These are phyloP conservation scores for Pyrus pyrifolia DNA, from an alignment of 306 rosid genomes.

Conservation along the genomic window DNA sequence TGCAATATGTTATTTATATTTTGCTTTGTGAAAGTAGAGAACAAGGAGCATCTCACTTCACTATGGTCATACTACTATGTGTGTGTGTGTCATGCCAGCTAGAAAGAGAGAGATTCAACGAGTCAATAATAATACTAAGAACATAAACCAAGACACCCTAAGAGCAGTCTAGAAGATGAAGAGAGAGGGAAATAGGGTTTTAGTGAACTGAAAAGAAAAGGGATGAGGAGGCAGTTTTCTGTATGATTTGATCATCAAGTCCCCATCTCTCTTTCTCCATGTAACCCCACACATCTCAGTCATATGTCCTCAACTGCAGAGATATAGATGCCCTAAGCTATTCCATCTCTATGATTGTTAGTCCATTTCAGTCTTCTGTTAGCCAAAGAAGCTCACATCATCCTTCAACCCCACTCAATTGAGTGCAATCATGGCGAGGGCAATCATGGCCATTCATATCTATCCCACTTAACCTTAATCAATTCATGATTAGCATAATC, in stretches of 20 bases:
- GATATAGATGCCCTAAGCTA: constrained; percentile 54
- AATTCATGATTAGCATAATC: neutral
- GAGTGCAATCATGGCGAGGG: constrained; percentile 34
- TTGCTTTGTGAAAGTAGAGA: constrained; percentile 12
- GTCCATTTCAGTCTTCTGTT: constrained; percentile 55
- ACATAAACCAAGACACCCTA: neutral
- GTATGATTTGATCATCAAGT: constrained; percentile 43
- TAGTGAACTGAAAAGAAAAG: neutral
- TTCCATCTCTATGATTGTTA: constrained; percentile 68
- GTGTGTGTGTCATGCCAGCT: constrained; percentile 38
- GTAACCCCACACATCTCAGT: constrained; percentile 74
- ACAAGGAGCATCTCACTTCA: constrained; percentile 26
- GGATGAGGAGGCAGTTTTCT: constrained; percentile 16
- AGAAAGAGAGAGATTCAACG: no score
- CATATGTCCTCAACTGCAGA: constrained; percentile 66
- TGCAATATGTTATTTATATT: neutral
- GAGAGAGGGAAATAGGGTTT: neutral
- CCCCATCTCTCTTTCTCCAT: constrained; percentile 29
- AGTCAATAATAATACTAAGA: constrained; percentile 10
- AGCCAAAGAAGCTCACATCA: constrained; percentile 48
- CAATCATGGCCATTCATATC: constrained; percentile 31
- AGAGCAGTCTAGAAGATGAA: neutral
- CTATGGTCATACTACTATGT: constrained; percentile 47
- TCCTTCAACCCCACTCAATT: constrained; percentile 40
- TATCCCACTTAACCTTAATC: constrained; percentile 9